These are phyloP conservation scores for Vaccinium corymbosum DNA, from an alignment of 148 eudicot genomes.

Conservation along the genomic window DNA sequence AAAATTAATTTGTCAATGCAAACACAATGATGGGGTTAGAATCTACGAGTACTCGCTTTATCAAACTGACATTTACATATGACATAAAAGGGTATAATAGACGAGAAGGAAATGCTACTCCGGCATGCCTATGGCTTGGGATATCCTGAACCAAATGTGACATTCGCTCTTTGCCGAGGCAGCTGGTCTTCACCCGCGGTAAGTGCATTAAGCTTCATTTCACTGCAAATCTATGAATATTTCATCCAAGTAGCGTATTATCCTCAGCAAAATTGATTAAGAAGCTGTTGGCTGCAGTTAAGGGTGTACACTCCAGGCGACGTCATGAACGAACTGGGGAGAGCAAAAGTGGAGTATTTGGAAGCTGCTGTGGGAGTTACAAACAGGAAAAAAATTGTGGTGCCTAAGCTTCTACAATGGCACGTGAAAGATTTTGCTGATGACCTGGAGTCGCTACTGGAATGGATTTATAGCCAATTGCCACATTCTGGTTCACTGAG, in stretches of 20 bases:
- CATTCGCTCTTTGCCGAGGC: constrained; percentile 89
- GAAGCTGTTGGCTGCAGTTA: constrained; percentile 41
- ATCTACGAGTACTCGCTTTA: neutral
- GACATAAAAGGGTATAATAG: constrained; percentile 40
- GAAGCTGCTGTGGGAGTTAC: constrained; percentile 81
- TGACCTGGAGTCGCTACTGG: constrained; percentile 78
- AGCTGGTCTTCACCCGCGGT: constrained; percentile 95
- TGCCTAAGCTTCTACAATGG: constrained; percentile 91
- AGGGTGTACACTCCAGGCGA: constrained; percentile 66
- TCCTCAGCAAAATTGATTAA: neutral
- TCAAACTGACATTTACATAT: constrained; percentile 15
- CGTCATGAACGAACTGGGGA: constrained; percentile 68
- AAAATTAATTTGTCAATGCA: neutral
- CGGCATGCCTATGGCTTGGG: constrained; percentile 72
- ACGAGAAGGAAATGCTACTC: constrained; percentile 67
- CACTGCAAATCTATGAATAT: neutral
- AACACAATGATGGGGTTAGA: neutral
- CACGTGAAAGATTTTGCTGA: constrained; percentile 90
- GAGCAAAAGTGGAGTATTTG: constrained; percentile 82
- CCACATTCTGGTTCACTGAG: constrained; percentile 58
- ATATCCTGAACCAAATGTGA: constrained; percentile 91
- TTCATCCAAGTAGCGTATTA: neutral
- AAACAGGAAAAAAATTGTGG: constrained; percentile 65
- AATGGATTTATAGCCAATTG: constrained; percentile 91
- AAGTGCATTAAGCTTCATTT: constrained; percentile 27